Base-by-base conservation (phyloP, 2,329 filamentous ascomycete species). In the Colletotrichum coccodes region DNA sequence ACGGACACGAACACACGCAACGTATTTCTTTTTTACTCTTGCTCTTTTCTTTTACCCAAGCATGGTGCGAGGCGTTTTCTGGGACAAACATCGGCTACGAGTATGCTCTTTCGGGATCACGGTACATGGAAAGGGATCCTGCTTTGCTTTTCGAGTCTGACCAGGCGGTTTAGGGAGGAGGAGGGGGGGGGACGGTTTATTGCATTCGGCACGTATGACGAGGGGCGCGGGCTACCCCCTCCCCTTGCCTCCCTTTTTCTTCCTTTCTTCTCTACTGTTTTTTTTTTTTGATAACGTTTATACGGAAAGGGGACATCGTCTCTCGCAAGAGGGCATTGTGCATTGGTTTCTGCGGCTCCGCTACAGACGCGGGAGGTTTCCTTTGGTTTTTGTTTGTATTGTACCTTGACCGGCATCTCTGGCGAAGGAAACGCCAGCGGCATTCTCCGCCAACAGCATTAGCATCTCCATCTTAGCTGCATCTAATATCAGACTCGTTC, bases 301-400 rank as follows among this genome's bases (percentile, higher is more conserved):
- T 23, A 65, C 46, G 60, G 49, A 62, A 21, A 53, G 63, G 32
- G 40, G n/a, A 26, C 42, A 36, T n/a, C 30, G 32, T 58, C 64
- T 64, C 52, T 58, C 60, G 60, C 52, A 30, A 68, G 64, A 67
- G 62, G 28, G 50, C 52, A 52, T 42, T 50, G 32, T 50, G 21
- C 32, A 30, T 50, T 58, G 36, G n/a, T 50, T 49, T 46, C 38
- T 28, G 14, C 14, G 23, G 28, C 16, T n/a, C n/a, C n/a, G n/a
- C n/a, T n/a, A n/a, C n/a, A n/a, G n/a, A n/a, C n/a, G n/a, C n/a
- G n/a, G n/a, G n/a, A n/a, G 12, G 16, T 28, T 28, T 32, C 6
- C 28, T 46, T 4, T 53, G 36, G 12, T 26, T 26, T 26, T 40
- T 28, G 23, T 34, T 50, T 18, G 26, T 21, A 21, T 32, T 46